Evolutionary conservation across 441 rosid species (phyloP).

Genomic region (Breynia disticha): DNA sequence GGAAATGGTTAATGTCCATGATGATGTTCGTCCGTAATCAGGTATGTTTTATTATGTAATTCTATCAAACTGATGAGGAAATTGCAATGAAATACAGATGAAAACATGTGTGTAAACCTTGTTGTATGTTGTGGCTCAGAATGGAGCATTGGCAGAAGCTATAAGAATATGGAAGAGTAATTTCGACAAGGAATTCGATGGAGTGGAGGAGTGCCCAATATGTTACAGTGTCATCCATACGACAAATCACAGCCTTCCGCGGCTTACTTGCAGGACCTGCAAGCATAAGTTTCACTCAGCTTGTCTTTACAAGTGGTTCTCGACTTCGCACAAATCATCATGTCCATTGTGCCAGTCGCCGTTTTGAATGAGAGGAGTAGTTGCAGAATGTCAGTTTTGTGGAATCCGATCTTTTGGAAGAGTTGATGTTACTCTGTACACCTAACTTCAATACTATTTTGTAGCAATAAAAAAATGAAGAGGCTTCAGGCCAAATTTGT

Average conservation of each 20-base stretch:
- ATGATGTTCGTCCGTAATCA: slow-evolving; percentile 83
- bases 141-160: slow-evolving; percentile 95
- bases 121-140: slow-evolving; percentile 39
- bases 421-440: too few species aligned
- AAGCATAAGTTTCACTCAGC: slow-evolving; percentile 91
- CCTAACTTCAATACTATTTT: too few species aligned
- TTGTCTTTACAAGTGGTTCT: slow-evolving; percentile 94
- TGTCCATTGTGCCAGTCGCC: slow-evolving; percentile 97
- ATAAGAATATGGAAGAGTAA: slow-evolving; percentile 84
- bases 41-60: slow-evolving; percentile 29
- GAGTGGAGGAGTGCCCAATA: slow-evolving; percentile 96
- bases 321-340: slow-evolving; percentile 77
- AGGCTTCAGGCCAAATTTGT: too few species aligned
- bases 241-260: slow-evolving; percentile 80
- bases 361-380: slow-evolving; percentile 25
- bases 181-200: slow-evolving; percentile 94
- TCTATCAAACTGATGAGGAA: background rate
- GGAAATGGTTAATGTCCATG: slow-evolving; percentile 98
- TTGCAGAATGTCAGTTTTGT: too few species aligned
- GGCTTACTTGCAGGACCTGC: slow-evolving; percentile 90
- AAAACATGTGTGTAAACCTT: background rate
- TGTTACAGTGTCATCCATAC: slow-evolving; percentile 97
- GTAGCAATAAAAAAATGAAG: too few species aligned
- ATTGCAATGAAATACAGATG: background rate
- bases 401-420: too few species aligned